Percentiles rank a stretch among this genome's conserved stretches.
phyloP scores from a whole-genome alignment of 2,329 filamentous ascomycete genomes.

The Aspergillus sp. region DNA sequence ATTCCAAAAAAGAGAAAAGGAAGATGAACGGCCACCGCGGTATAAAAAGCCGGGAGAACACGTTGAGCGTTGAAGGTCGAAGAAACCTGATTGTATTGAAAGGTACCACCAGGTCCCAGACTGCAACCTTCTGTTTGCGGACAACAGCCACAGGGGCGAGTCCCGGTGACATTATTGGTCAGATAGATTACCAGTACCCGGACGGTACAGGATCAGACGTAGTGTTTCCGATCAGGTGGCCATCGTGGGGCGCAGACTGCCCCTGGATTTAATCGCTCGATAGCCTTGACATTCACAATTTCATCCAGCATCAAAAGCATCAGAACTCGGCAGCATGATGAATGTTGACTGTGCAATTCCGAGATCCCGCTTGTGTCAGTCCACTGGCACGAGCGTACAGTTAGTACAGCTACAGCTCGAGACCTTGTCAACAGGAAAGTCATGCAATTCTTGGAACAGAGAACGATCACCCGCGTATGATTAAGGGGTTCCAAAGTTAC shows the following conservation, averaged over 20 bases:
- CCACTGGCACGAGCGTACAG: background rate
- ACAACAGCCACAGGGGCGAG: constrained; percentile 11
- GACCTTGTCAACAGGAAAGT: constrained; percentile 3
- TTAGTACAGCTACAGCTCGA: background rate
- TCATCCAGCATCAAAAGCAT: background rate
- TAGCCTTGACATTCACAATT: background rate
- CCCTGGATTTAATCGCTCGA: constrained; percentile 8
- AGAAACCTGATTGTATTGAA: constrained; percentile 23
- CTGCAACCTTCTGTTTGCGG: constrained; percentile 15
- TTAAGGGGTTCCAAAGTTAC: constrained; percentile 1
- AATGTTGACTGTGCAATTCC: background rate
- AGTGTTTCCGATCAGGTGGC: constrained; percentile 15
- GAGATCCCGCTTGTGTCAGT: background rate
- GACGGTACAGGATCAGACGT: constrained; percentile 7
- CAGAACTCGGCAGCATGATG: too few relatives aligned
- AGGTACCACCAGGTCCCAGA: constrained; percentile 8
- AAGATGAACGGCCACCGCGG: constrained; percentile 11
- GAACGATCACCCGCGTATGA: constrained; percentile 1
- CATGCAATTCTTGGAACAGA: constrained; percentile 5
- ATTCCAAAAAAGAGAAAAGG: constrained; percentile 1
- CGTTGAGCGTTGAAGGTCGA: constrained; percentile 19
- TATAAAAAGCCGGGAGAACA: constrained; percentile 28
- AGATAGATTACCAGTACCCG: constrained; percentile 10
- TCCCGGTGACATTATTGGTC: constrained; percentile 3
- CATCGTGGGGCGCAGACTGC: constrained; percentile 12